phyloP scores from a whole-genome alignment of 305 asterid species.

The Fraxinus ornus region DNA sequence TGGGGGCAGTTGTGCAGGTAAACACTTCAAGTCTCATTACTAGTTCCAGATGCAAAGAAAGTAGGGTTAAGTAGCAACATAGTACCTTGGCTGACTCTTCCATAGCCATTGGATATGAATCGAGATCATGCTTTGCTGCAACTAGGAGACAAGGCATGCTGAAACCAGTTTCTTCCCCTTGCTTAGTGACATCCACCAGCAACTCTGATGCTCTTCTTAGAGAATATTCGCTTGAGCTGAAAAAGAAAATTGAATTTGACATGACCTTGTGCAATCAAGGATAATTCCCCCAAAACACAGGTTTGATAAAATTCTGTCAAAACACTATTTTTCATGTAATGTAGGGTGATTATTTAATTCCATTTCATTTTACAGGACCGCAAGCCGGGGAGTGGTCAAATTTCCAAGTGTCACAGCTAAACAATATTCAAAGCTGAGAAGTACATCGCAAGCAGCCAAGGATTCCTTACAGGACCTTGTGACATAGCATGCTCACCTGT shows the following conservation, averaged over 20 bases:
- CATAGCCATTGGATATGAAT: conserved; percentile 52
- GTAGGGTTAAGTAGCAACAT: conserved; percentile 11
- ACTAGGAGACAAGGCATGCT: conserved; percentile 85
- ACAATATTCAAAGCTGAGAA: background rate
- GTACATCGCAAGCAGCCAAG: background rate
- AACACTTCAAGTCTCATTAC: conserved; percentile 13
- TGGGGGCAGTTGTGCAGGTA: background rate
- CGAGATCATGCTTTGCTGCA: conserved; percentile 84
- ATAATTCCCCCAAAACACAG: background rate
- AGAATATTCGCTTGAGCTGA: conserved; percentile 81
- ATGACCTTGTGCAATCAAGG: background rate
- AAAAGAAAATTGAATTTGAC: conserved; percentile 9
- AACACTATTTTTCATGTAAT: background rate
- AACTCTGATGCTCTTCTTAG: conserved; percentile 73
- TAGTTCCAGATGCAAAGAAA: conserved; percentile 17
- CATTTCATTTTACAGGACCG: background rate
- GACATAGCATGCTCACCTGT: conserved; percentile 57
- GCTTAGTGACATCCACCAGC: conserved; percentile 69
- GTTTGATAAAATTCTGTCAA: background rate
- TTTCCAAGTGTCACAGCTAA: background rate
- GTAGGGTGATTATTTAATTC: conserved; percentile 5
- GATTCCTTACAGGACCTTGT: too few relatives aligned
- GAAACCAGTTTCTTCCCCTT: conserved; percentile 73
- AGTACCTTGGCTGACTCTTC: conserved; percentile 76
- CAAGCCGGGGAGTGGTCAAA: background rate